phyloP scores from a whole-genome alignment of 2,329 filamentous ascomycete genomes.

The Trichoderma sp. region DNA sequence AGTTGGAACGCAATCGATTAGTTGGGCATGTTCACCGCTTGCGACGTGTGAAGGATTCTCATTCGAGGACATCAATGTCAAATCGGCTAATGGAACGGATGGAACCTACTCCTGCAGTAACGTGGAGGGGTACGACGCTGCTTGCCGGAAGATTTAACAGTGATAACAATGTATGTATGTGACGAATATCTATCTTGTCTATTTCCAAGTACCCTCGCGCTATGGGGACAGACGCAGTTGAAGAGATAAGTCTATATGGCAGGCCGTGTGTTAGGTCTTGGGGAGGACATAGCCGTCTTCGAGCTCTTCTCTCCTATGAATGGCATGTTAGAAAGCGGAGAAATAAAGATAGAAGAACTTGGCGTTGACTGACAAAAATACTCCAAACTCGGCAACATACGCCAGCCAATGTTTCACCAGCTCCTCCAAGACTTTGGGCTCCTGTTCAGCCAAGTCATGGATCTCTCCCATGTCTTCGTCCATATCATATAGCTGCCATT shows the following conservation, averaged over 20 bases:
- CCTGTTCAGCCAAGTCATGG: constrained; percentile 35
- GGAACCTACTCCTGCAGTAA: constrained; percentile 13
- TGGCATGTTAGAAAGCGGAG: neutral
- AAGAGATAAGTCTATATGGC: neutral
- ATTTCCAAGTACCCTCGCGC: too few species aligned
- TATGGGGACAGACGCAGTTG: too few species aligned
- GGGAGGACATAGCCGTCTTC: constrained; percentile 16
- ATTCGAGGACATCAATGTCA: constrained; percentile 15
- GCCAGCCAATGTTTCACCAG: constrained; percentile 40
- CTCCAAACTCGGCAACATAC: constrained; percentile 38
- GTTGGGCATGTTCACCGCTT: constrained; percentile 14
- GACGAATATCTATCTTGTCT: too few species aligned
- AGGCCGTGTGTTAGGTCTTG: neutral
- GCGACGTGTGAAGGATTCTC: constrained; percentile 10
- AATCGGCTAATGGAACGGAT: neutral
- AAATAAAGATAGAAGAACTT: neutral
- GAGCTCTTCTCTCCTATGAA: constrained; percentile 4
- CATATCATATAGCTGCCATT: constrained; percentile 44
- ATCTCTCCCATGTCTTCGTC: constrained; percentile 41
- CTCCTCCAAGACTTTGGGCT: constrained; percentile 37
- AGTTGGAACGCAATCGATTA: neutral
- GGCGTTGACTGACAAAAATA: constrained; percentile 10
- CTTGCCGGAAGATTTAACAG: neutral
- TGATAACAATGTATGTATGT: too few species aligned
- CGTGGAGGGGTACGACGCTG: neutral